Evolutionary conservation across 345 rosid species (phyloP).

Genomic region (Syzygium aromaticum): DNA sequence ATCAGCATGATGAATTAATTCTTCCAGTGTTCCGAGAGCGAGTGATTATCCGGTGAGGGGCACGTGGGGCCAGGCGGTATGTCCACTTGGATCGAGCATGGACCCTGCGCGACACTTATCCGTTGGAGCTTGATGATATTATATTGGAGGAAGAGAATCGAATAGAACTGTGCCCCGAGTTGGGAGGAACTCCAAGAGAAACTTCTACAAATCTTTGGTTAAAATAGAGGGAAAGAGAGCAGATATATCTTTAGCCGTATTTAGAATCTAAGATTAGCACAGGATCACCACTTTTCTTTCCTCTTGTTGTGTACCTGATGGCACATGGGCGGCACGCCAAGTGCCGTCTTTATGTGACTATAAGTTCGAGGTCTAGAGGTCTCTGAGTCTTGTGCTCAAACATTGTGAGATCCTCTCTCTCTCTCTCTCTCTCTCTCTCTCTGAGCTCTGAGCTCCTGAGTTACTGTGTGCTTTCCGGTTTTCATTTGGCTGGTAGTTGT

Average conservation of each 20-base stretch:
- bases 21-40: not conserved
- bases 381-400: not conserved
- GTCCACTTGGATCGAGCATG: slow-evolving; percentile 21
- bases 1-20: not conserved
- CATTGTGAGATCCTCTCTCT: not conserved
- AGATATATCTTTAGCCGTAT: not conserved
- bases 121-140: not conserved
- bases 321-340: slow-evolving; percentile 30
- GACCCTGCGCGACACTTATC: slow-evolving; percentile 51
- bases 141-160: not conserved
- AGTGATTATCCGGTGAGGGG: slow-evolving; percentile 10
- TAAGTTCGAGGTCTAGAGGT: slow-evolving; percentile 5
- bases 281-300: not conserved
- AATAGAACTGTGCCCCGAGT: slow-evolving; percentile 3
- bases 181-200: not conserved
- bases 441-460: not conserved
- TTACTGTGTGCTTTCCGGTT: not conserved
- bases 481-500: not conserved
- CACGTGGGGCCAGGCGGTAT: slow-evolving; percentile 1
- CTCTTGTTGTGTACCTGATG: not conserved
- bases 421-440: not conserved
- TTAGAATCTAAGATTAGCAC: not conserved
- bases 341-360: slow-evolving; percentile 15
- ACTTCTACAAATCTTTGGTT: slow-evolving; percentile 5
- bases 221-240: not conserved